Evolutionary conservation across 225 moss, liverwort and hornwort species (phyloP).

Genomic region (Neckera pumila): DNA sequence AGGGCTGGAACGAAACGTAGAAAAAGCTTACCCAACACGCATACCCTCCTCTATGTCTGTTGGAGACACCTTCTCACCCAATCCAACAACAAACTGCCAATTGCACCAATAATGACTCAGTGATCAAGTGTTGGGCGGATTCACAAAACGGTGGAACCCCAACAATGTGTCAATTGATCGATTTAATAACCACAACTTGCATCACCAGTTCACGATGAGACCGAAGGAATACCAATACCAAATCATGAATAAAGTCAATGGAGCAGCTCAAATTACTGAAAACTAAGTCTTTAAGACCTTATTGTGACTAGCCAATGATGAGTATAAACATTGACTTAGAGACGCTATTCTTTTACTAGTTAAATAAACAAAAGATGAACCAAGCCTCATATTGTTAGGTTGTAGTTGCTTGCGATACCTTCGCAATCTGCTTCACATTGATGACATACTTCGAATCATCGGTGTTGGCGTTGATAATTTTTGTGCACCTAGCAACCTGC

Average conservation of each 20-base stretch:
- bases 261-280: neutral
- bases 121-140: too few relatives aligned
- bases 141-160: neutral
- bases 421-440: constrained; percentile 93
- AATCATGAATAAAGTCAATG: neutral
- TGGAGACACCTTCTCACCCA: constrained; percentile 89
- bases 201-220: neutral
- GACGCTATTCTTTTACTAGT: neutral
- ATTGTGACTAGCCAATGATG: neutral
- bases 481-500: constrained; percentile 92
- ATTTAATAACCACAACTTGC: neutral
- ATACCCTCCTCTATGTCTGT: constrained; percentile 97
- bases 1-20: too few relatives aligned
- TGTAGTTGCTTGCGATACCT: constrained; percentile 19
- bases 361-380: neutral
- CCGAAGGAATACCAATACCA: neutral
- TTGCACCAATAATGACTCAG: too few relatives aligned
- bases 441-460: constrained; percentile 93
- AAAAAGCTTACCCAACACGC: constrained; percentile 97
- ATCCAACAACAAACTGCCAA: constrained; percentile 81
- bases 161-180: neutral
- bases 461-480: constrained; percentile 82
- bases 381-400: neutral
- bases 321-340: neutral
- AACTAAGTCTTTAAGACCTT: neutral